Base-by-base conservation (phyloP, 169 alveolate genomes). In the Eimeria falciformis region DNA sequence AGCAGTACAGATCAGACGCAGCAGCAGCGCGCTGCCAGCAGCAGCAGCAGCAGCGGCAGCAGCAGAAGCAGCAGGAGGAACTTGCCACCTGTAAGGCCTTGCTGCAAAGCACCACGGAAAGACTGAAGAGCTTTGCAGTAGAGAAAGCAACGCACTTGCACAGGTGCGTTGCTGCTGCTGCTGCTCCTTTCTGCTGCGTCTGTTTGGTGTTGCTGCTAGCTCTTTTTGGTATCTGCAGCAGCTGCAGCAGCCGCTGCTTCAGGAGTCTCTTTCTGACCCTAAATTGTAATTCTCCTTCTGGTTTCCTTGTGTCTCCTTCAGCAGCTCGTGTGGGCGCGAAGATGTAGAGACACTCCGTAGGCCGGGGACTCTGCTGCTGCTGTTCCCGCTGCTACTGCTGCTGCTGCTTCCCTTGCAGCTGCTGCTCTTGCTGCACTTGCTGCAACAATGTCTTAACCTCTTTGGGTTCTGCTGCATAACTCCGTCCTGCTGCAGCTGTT, bases 11-110 rank as follows among this genome's bases (percentile, higher is more conserved):
- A 23, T 5, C 47, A 46, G 45, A 66, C 7, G 45, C 37, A 17
- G 78, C 6, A 12, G 78, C 78, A 66, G 78, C 5, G 29, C 78
- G 40, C 21, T 18, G 25, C 23, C 78, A 18, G 78, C 78, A 27
- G 40, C 78, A 25, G 78, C 78, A 23, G 43, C 78, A 66, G 29
- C 81, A 69, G n/a, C 81, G 43, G 47, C 81, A 69, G 43, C 81
- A 33, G 81, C 81, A 69, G 81, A 47, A 69, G 55, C 56, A 1
- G 27, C 62, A 50, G 62, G 81, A 69, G 18, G 81, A 69, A 12
- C 56, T 33, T 14, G 11, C 23, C 33, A 5, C 81, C 1, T 69
- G 56, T 33, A 45, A 53, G n/a, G 81, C 81, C 53, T 27, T 29
- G 17, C 47, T 69, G 33, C 81, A 9, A 53, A 29, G 40, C 12